Base-by-base conservation (phyloP, 805 yeast species). In the Nakazawaea molendinolei region DNA sequence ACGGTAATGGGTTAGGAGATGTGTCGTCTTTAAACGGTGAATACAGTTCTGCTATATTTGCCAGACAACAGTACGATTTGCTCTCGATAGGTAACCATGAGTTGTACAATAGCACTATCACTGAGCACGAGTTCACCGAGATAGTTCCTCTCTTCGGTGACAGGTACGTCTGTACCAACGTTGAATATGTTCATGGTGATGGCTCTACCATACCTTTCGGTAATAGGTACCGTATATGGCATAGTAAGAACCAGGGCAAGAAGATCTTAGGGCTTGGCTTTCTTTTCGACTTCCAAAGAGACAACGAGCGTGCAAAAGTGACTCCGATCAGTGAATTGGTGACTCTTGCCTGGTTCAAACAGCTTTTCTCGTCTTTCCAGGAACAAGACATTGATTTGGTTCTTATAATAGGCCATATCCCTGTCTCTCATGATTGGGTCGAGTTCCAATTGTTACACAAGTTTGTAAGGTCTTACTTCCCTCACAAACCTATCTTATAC, bases 21-120 rank as follows among this genome's bases (percentile, higher is more conserved):
- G 76, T 82, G 10, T 80, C 95, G 0, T 37, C 23, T 3, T 85
- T 90, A 2, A 82, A 80, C 51, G 97, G 96, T 0, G 48, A 58
- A 5, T 55, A 64, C 12, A 73, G 92, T 0, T 70, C 78, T 19
- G 65, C 67, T 2, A 67, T 89, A 0, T 84, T 89, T 53, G 71
- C 70, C 45, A 60, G 65, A 39, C 67, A 73, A 41, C 25, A 20
- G 33, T 83, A 81, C 48, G 97, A 90, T 54, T 52, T 90, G 26
- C 57, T 89, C 22, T 82, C 95, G 0, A 61, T 89, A 31, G 97
- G 97, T 0, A 90, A 90, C 56, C 97, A 90, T 57, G 97, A 90
- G 53, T 66, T 90, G 32, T 90, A 90, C 54, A 61, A 67, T 13
- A 74, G 71, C 44, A 81, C 71, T 12, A 76, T 76, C 28, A 74